These are phyloP conservation scores for Triglochin maritima DNA, from an alignment of 106 monocot genomes.

Conservation along the genomic window DNA sequence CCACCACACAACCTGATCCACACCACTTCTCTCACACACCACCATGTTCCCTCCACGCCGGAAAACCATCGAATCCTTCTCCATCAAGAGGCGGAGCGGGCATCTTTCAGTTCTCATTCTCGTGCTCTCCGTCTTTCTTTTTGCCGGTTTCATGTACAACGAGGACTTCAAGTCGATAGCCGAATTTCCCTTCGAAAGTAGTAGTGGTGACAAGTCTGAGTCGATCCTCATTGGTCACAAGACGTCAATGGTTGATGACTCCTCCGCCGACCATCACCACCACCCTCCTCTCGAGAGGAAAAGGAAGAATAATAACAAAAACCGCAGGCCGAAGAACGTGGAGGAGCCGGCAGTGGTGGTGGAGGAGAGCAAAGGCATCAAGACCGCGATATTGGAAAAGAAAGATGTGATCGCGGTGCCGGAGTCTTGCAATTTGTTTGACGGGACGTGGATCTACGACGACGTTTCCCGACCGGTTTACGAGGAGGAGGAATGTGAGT, in stretches of 20 bases:
- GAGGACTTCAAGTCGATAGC: conserved; percentile 59
- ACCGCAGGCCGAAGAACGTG: conserved; percentile 6
- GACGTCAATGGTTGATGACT: no score
- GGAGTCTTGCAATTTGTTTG: conserved; percentile 56
- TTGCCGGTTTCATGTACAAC: conserved; percentile 66
- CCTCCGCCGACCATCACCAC: not conserved
- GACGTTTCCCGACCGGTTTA: conserved; percentile 47
- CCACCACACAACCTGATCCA: not conserved
- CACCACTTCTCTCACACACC: not conserved
- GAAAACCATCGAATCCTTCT: not conserved
- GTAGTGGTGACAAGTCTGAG: not conserved
- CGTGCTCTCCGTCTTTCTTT: conserved; percentile 47
- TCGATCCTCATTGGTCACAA: no score
- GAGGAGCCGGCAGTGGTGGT: not conserved
- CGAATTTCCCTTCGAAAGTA: conserved; percentile 37
- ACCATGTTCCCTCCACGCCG: not conserved
- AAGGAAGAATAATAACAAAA: not conserved
- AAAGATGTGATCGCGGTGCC: conserved; percentile 19
- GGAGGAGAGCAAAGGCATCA: not conserved
- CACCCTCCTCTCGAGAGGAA: not conserved
- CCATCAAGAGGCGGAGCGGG: not conserved
- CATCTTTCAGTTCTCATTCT: conserved; percentile 24
- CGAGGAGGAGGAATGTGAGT: conserved; percentile 57
- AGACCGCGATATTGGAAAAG: not conserved
- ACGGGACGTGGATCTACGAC: conserved; percentile 67